Conservation (phyloP, 2,329 filamentous ascomycete genomes). For the Coniochaeta ligniaria region DNA sequence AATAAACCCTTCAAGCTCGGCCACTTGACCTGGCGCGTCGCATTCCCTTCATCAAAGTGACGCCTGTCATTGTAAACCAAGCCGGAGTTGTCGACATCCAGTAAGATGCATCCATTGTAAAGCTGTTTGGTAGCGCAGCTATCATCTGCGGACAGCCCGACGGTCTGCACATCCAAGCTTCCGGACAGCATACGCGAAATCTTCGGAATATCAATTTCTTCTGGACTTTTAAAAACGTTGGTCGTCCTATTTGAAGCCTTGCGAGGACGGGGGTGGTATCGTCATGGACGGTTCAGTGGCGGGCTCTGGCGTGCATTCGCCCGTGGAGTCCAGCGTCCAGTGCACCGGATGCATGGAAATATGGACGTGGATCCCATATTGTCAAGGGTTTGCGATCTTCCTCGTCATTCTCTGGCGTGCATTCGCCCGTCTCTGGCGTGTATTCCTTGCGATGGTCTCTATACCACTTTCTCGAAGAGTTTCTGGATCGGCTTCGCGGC, state of each 20-base stretch:
- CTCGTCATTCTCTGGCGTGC: no score
- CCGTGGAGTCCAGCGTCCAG: no score
- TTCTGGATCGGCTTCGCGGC: conserved; percentile 84
- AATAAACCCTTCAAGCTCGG: neutral
- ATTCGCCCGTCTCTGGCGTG: neutral
- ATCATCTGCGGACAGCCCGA: neutral
- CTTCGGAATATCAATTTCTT: no score
- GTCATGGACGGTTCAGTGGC: no score
- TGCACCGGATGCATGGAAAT: no score
- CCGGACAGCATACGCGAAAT: no score
- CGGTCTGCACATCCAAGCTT: neutral
- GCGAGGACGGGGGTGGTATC: no score
- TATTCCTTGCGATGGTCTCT: conserved; percentile 12
- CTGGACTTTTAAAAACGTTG: no score
- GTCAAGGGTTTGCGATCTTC: no score
- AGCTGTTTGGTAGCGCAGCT: no score
- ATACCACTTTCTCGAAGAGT: conserved; percentile 69
- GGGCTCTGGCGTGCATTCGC: neutral
- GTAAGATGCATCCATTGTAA: neutral
- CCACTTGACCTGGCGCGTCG: neutral
- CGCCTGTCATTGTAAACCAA: neutral
- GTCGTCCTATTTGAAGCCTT: no score
- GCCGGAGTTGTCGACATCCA: neutral
- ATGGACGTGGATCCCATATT: no score
- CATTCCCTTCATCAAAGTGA: neutral